Conservation (phyloP, 441 rosid genomes). For the Codiaeum variegatum region DNA sequence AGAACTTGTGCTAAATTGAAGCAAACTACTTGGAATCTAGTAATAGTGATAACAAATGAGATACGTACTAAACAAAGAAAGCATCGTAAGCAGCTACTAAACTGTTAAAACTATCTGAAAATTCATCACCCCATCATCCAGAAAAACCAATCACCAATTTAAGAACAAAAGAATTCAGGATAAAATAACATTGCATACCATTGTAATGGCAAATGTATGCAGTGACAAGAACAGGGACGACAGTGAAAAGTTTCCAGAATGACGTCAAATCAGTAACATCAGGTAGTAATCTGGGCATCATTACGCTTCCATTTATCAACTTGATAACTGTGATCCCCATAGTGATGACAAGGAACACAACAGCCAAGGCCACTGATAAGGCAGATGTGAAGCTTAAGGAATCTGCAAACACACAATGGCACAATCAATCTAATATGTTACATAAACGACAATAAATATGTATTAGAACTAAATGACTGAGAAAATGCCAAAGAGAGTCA, state of each 20-base stretch:
- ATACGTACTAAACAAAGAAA: not conserved
- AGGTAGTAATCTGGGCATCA: slow-evolving; percentile 85
- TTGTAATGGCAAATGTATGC: slow-evolving; percentile 95
- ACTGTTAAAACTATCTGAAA: not conserved
- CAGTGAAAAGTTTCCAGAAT: slow-evolving; percentile 80
- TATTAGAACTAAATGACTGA: not conserved
- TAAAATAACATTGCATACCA: slow-evolving; percentile 39
- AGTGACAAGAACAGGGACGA: slow-evolving; percentile 88
- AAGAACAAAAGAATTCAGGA: not conserved
- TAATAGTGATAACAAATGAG: not conserved
- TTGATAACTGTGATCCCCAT: slow-evolving; percentile 72
- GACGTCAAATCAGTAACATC: slow-evolving; percentile 65
- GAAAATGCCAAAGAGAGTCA: slow-evolving; percentile 6
- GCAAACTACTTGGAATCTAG: not conserved
- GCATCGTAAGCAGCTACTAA: not conserved
- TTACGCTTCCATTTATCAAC: slow-evolving; percentile 60
- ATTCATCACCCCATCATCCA: slow-evolving; percentile 1
- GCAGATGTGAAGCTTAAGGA: slow-evolving; percentile 94
- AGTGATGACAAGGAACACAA: slow-evolving; percentile 80
- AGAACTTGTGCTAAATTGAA: slow-evolving; percentile 9
- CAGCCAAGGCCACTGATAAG: slow-evolving; percentile 79
- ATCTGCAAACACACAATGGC: slow-evolving; percentile 53
- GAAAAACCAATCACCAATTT: not conserved
- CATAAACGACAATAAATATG: not conserved
- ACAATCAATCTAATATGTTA: slow-evolving; percentile 13